These are phyloP conservation scores for Cryphonectria radicalis DNA, from an alignment of 2,329 filamentous ascomycete species.

Conservation along the genomic window DNA sequence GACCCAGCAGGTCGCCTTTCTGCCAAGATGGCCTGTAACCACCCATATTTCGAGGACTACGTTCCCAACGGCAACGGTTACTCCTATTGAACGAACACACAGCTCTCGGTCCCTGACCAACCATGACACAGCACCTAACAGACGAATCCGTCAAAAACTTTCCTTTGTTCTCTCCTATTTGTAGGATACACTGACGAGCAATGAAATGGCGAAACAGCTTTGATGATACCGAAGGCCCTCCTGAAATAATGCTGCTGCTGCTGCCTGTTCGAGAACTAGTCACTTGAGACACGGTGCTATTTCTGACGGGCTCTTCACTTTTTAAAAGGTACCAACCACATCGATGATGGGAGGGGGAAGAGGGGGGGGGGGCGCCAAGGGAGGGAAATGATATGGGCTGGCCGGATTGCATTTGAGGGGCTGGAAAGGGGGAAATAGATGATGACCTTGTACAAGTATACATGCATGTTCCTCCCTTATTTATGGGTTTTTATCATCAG, in stretches of 20 bases:
- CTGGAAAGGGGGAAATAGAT: conserved; percentile 5
- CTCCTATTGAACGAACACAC: conserved; percentile 41
- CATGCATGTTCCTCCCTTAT: conserved; percentile 21
- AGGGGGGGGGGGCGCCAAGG: not conserved
- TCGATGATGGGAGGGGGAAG: not conserved
- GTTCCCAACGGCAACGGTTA: conserved; percentile 35
- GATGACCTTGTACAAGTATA: conserved; percentile 25
- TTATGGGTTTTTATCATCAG: not conserved
- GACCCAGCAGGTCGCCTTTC: conserved; percentile 84
- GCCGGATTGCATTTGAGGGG: conserved; percentile 21
- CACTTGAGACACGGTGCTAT: not conserved
- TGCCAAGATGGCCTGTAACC: conserved; percentile 82
- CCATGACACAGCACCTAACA: conserved; percentile 9
- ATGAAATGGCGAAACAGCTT: conserved; percentile 22
- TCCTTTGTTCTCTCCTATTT: conserved; percentile 20
- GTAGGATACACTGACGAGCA: conserved; percentile 30
- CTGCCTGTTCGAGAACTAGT: not conserved
- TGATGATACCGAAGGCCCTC: conserved; percentile 26
- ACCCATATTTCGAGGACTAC: conserved; percentile 72
- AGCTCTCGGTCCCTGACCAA: not conserved
- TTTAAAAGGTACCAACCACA: not conserved
- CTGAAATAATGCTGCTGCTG: not conserved
- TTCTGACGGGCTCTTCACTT: not conserved
- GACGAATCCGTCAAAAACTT: not conserved
- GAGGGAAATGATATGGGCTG: conserved; percentile 9